These are phyloP conservation scores for Blastomyces gilchristii DNA, from an alignment of 2,329 filamentous ascomycete species.

Conservation along the genomic window DNA sequence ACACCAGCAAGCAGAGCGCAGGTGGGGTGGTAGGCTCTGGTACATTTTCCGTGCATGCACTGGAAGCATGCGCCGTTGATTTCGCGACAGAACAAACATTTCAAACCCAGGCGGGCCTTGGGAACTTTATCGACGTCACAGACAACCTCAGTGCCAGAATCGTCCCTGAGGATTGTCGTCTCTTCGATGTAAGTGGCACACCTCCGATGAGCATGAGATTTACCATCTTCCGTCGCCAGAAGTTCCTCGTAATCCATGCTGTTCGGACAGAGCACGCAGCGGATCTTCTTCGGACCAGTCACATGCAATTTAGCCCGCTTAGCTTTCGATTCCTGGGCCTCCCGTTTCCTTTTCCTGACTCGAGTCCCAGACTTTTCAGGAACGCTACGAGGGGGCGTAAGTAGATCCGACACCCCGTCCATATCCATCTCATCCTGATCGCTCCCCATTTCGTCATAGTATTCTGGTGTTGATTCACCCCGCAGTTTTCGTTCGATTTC, in stretches of 20 bases:
- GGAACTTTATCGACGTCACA: slow-evolving; percentile 71
- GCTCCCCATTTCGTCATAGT: slow-evolving; percentile 45
- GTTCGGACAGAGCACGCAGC: slow-evolving; percentile 88
- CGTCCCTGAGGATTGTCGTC: slow-evolving; percentile 67
- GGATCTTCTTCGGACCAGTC: slow-evolving; percentile 60
- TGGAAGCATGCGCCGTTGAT: slow-evolving; percentile 96
- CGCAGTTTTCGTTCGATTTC: slow-evolving; percentile 91
- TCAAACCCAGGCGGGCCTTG: slow-evolving; percentile 79
- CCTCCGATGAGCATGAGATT: slow-evolving; percentile 67
- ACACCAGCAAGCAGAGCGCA: slow-evolving; percentile 89
- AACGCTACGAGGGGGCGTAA: slow-evolving; percentile 67
- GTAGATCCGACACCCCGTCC: slow-evolving; percentile 57
- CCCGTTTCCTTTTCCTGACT: slow-evolving; percentile 60
- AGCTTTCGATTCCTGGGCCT: slow-evolving; percentile 47
- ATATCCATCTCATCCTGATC: slow-evolving; percentile 45
- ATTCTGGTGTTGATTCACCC: slow-evolving; percentile 58
- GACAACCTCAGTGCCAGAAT: slow-evolving; percentile 59
- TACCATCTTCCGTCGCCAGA: slow-evolving; percentile 77
- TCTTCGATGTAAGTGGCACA: slow-evolving; percentile 89
- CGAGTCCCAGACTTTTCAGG: slow-evolving; percentile 54
- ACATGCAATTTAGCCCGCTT: slow-evolving; percentile 71
- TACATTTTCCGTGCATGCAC: slow-evolving; percentile 90
- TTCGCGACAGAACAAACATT: slow-evolving; percentile 88
- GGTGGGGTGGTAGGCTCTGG: slow-evolving; percentile 85
- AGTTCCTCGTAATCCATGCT: slow-evolving; percentile 71